Base-by-base conservation (phyloP, 2,329 filamentous ascomycete species). In the Stagonosporopsis rhizophila region DNA sequence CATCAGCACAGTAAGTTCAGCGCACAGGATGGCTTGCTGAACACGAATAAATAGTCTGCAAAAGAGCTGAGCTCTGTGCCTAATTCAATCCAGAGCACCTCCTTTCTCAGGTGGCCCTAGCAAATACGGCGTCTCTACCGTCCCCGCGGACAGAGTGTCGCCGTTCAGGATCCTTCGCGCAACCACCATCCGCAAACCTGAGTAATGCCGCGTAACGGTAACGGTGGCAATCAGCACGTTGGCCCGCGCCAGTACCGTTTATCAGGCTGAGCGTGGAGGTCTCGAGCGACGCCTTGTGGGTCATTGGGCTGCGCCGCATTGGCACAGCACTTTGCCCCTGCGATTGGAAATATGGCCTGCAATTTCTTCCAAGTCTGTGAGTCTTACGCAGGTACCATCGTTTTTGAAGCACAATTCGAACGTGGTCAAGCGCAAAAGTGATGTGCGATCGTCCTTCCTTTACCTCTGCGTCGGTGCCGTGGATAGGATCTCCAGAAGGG, bases 131-230 rank as follows among this genome's bases (percentile, higher is more conserved):
- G 34, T 38, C 9, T 20, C 28, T 15, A 46, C 25, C 42, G 38
- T 28, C 38, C 30, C 19, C 28, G 47, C 42, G 44, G 38, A 17
- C 22, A 37, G 46, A 40, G 12, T 34, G 11, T 45, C 40, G 44
- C 44, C 32, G 34, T 45, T 32, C 19, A 50, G 28, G 30, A 46
- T 46, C 46, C 46, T 56, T 50, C 19, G 40, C 40, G 46, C 41
- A 25, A 30, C 17, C 25, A 56, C 34, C 46, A 40, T 6, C 30
- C 15, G 30, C 22, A 23, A 20, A 28, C 22, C 37, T 42, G 32
- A 48, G 44, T n/a, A 44, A 27, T 39, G 47, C 53, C 34, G 46
- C 47, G 47, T 41, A 56, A 44, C 20, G 41, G 41, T 40, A 30
- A 39, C 30, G 30, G 17, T 48, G 25, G 30, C 46, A 44, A 35